phyloP scores from a whole-genome alignment of 2,329 filamentous ascomycete genomes.

The Didymella lethalis region DNA sequence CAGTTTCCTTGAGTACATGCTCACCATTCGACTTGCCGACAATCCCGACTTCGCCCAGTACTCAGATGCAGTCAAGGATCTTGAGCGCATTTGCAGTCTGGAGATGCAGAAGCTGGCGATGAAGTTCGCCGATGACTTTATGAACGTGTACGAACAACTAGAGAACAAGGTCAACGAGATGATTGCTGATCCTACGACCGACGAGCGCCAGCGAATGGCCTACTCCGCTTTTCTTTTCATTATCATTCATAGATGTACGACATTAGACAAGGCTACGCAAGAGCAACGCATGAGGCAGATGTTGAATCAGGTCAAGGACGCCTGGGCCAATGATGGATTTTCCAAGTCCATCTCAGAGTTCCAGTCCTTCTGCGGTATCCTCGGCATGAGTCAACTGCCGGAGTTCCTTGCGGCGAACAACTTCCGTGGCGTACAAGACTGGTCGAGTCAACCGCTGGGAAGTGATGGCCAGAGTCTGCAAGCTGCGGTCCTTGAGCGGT shows the following conservation, averaged over 20 bases:
- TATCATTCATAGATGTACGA: conserved; percentile 85
- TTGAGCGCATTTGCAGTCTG: conserved; percentile 83
- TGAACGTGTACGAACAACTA: conserved; percentile 86
- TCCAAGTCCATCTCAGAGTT: conserved; percentile 76
- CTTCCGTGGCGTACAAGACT: conserved; percentile 80
- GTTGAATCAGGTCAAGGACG: conserved; percentile 78
- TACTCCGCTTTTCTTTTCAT: conserved; percentile 93
- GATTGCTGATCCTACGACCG: conserved; percentile 73
- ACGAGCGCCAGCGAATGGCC: conserved; percentile 84
- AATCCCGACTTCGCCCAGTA: conserved; percentile 75
- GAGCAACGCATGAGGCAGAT: conserved; percentile 77
- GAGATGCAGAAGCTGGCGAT: conserved; percentile 89
- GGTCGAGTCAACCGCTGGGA: conserved; percentile 80
- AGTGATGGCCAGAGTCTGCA: conserved; percentile 81
- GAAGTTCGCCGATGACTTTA: conserved; percentile 89
- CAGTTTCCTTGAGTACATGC: conserved; percentile 87
- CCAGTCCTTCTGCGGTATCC: conserved; percentile 76
- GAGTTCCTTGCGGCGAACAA: conserved; percentile 77
- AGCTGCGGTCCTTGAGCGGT: conserved; percentile 76
- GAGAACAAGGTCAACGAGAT: conserved; percentile 84
- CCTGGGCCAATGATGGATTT: conserved; percentile 79
- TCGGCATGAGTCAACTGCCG: conserved; percentile 82
- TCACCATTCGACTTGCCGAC: conserved; percentile 80
- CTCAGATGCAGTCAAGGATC: conserved; percentile 87
- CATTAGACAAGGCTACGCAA: conserved; percentile 74